Conservation (phyloP, 169 alveolate species). For the Cryptosporidium sp. region DNA sequence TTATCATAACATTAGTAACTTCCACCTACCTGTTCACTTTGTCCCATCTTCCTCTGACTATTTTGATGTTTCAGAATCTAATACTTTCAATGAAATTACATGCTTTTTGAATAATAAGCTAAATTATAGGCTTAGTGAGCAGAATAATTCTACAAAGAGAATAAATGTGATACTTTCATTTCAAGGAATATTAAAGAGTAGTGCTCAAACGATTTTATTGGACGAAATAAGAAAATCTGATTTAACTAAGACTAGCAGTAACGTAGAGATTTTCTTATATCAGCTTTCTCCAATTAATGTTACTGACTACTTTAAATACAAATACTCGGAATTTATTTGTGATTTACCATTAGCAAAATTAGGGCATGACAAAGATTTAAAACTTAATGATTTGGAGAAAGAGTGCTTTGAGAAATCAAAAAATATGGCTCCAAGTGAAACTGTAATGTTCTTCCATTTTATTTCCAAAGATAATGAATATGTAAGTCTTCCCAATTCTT, state of each 20-base stretch:
- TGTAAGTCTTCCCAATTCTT: constrained; percentile 6
- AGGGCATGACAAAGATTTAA: neutral
- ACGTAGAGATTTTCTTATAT: neutral
- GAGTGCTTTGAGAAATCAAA: neutral
- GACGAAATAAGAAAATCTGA: neutral
- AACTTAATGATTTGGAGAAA: neutral
- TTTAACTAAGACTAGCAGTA: neutral
- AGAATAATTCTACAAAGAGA: neutral
- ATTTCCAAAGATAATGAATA: neutral
- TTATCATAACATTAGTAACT: neutral
- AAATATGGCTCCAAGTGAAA: neutral
- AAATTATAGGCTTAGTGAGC: neutral
- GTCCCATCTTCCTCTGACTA: neutral
- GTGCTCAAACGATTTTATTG: neutral
- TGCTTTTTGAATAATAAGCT: neutral
- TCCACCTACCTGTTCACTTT: constrained; percentile 20
- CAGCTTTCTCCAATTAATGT: neutral
- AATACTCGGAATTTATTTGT: constrained; percentile 1
- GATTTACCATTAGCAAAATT: neutral
- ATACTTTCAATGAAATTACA: neutral
- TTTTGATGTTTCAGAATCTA: neutral
- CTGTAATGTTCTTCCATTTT: constrained; percentile 23
- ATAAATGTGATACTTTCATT: neutral
- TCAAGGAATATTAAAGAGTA: neutral
- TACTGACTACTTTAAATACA: neutral